These are phyloP conservation scores for Daldinia grandis DNA, from an alignment of 495 filamentous ascomycete genomes.

Conservation along the genomic window DNA sequence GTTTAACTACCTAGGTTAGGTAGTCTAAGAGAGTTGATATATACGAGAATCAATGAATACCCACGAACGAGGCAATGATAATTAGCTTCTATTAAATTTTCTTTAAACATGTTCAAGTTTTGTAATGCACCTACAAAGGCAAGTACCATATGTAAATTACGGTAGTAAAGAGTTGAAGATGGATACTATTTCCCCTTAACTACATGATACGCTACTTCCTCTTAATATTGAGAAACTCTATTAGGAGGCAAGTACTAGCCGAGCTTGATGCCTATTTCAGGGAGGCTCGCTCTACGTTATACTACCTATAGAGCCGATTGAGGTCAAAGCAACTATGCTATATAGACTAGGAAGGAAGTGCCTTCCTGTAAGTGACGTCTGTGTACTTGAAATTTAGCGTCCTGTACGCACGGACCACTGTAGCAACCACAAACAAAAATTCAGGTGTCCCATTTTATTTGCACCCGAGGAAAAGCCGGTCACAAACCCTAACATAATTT, in stretches of 20 bases:
- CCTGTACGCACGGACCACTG: not conserved
- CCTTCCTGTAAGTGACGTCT: not conserved
- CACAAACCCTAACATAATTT: conserved; percentile 47
- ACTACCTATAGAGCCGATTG: not conserved
- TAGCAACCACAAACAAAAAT: not conserved
- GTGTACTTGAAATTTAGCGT: not conserved
- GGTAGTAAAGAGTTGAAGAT: no score
- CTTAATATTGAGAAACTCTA: not conserved
- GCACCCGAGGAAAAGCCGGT: conserved; percentile 44
- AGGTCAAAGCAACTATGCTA: not conserved
- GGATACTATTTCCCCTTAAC: no score
- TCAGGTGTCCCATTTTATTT: conserved; percentile 21
- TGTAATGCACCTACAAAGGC: not conserved
- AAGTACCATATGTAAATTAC: not conserved
- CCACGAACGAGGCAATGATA: not conserved
- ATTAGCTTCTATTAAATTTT: not conserved
- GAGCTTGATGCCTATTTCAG: not conserved
- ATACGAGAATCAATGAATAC: not conserved
- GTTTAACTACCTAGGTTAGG: not conserved
- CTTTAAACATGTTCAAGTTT: not conserved
- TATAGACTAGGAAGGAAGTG: not conserved
- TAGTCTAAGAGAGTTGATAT: not conserved
- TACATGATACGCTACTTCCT: no score
- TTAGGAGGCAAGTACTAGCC: not conserved
- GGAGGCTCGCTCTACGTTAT: not conserved